Evolutionary conservation across 257 asterid species (phyloP), one percentile per base, ranked within the genome.

Genomic region (Nicotiana undulata): DNA sequence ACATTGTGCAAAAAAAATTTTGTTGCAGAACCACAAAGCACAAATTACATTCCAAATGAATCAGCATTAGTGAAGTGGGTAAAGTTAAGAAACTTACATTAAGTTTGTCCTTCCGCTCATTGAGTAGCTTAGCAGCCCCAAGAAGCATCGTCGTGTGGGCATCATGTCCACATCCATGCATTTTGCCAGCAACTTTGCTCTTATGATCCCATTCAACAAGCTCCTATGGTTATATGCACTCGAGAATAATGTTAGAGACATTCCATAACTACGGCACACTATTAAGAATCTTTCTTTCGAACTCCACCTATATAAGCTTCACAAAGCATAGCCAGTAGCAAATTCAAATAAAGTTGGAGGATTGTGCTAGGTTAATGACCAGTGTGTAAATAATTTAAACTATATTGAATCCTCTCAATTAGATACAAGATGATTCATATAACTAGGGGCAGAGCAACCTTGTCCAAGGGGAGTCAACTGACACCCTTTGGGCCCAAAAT

Each of bases 121-220:
- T 85, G 64, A 94, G 93, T 77, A 92, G 81, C 88, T 92, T 94
- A 79, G 98, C 97, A 83, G 97, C 98, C 58, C 98, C 98, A 81
- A 94, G 97, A 61, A 94, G 88, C 98, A 94, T 94, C 1, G 97
- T 82, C 18, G 98, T 94, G 81, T 94, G 98, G 58, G 97, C 98
- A 88, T 92, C 98, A 44, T 94, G 98, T 60, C 97, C 98, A 86
- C 98, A 94, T 67, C 92, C 98, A 82, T 94, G 98, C 98, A 94
- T 92, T 84, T 87, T 81, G 32, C 98, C 98, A 10, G 88, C 86
- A 80, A 91, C 84, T 88, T 90, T 94, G 84, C 98, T 94, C 91
- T 88, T 94, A 79, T 94, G 97, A 85, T 92, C 92, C 98, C 98
- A 94, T 82, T 91, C 93, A 84, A 92, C 97, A 63, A 92, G 82